phyloP scores from a whole-genome alignment of 225 moss, liverwort and hornwort species.

The Straminergon stramineum region DNA sequence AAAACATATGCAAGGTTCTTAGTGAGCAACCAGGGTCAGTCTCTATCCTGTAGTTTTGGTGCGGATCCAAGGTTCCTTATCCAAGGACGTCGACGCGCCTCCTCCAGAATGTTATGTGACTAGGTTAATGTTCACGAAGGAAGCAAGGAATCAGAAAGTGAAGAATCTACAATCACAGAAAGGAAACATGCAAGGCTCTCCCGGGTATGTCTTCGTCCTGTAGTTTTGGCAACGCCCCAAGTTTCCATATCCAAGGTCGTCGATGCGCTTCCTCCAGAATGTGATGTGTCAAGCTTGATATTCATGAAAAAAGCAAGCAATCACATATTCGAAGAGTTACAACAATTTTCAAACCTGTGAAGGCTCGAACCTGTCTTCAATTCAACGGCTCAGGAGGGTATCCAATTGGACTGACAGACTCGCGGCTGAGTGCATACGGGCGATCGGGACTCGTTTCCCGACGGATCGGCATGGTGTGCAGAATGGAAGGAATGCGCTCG shows the following conservation, averaged over 20 bases:
- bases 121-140: not conserved
- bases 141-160: not conserved
- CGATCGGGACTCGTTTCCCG: conserved; percentile 7
- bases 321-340: not conserved
- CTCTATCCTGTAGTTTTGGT: not conserved
- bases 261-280: not conserved
- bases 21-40: not conserved
- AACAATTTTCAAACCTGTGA: not conserved
- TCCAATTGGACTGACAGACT: conserved; percentile 18
- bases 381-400: conserved; percentile 21
- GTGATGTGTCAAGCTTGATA: not conserved
- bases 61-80: not conserved
- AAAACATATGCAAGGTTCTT: not conserved
- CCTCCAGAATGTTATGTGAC: not conserved
- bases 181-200: not conserved
- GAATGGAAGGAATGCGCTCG: conserved; percentile 30
- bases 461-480: not conserved
- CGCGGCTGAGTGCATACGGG: conserved; percentile 3
- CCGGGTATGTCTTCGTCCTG: not conserved
- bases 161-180: not conserved
- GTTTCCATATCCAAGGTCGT: not conserved
- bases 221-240: not conserved
- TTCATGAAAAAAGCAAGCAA: not conserved
- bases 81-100: not conserved
- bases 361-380: not conserved